A percentile compares a stretch with the other conserved stretches of the same genome.
phyloP scores from a whole-genome alignment of 176 grass and related monocot species.

The Oryza australiensis region DNA sequence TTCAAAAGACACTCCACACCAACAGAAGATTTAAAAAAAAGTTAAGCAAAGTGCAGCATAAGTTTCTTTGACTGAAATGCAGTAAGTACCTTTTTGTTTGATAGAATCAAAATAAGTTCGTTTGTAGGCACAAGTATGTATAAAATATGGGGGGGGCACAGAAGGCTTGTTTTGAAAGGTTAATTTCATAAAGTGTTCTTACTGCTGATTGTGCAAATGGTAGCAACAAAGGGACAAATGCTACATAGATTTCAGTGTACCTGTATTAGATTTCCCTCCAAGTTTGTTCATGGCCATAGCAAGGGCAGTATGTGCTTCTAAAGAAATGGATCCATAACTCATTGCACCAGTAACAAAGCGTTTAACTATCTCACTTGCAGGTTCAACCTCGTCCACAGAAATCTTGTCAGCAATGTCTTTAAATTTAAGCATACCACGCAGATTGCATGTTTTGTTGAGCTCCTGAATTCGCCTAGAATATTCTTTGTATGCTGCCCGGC shows the following conservation, averaged over 20 bases:
- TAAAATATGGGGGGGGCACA: not conserved
- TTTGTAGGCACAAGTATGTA: not conserved
- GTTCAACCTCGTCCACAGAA: slow-evolving; percentile 89
- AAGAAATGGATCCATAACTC: slow-evolving; percentile 99
- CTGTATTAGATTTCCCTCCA: slow-evolving; percentile 99
- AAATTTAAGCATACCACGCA: slow-evolving; percentile 96
- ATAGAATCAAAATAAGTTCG: slow-evolving; percentile 3
- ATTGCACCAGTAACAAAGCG: slow-evolving; percentile 92
- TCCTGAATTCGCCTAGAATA: slow-evolving; percentile 93
- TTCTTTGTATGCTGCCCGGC: slow-evolving; percentile 88
- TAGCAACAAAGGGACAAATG: not conserved
- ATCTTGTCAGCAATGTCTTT: slow-evolving; percentile 68
- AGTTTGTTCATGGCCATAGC: slow-evolving; percentile 98
- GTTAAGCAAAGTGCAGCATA: not conserved
- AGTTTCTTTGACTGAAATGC: slow-evolving; percentile 19
- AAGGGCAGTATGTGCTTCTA: slow-evolving; percentile 96
- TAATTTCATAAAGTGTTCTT: not conserved
- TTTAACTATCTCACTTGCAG: slow-evolving; percentile 91
- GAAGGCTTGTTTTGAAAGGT: not conserved
- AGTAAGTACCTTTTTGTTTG: slow-evolving; percentile 6
- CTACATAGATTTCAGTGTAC: slow-evolving; percentile 44
- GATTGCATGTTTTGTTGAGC: slow-evolving; percentile 92
- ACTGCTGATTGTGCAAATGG: slow-evolving; percentile 16
- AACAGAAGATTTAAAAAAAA: not conserved
- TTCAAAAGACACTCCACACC: not conserved